Percentiles rank a stretch among this genome's conserved stretches.
Evolutionary conservation across 2,329 filamentous ascomycete genomes (phyloP).

Genomic region (Passalora sequoiae): DNA sequence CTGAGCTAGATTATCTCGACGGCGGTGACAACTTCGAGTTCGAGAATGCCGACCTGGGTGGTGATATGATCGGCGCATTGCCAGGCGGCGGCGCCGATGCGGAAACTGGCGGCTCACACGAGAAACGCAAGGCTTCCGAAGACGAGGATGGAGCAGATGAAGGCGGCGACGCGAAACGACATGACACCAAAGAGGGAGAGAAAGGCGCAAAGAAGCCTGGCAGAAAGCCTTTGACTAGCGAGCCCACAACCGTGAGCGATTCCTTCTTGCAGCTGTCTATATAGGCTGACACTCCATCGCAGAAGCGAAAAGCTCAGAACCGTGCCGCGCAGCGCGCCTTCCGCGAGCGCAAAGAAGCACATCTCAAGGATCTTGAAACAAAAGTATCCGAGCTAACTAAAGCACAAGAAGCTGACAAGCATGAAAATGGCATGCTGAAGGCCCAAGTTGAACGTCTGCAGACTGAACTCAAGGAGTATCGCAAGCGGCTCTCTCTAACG

Average conservation of each 20-base stretch:
- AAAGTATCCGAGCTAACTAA: slow-evolving; percentile 67
- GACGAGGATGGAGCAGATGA: slow-evolving; percentile 56
- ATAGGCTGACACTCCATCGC: slow-evolving; percentile 11
- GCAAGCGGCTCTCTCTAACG: slow-evolving; percentile 70
- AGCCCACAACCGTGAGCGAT: slow-evolving; percentile 81
- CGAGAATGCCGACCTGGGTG: slow-evolving; percentile 53
- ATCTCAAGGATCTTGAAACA: slow-evolving; percentile 75
- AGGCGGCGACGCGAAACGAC: slow-evolving; percentile 65
- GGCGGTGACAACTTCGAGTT: slow-evolving; percentile 72
- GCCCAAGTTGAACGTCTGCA: slow-evolving; percentile 86
- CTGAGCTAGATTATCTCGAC: slow-evolving; percentile 78
- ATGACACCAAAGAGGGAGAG: slow-evolving; percentile 75
- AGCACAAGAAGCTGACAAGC: slow-evolving; percentile 71
- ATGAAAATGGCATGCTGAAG: slow-evolving; percentile 78
- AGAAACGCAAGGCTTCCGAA: slow-evolving; percentile 68
- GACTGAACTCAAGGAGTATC: slow-evolving; percentile 80
- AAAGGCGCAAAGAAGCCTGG: slow-evolving; percentile 93
- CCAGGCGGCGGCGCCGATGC: slow-evolving; percentile 48
- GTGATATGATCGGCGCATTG: slow-evolving; percentile 69
- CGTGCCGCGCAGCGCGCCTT: slow-evolving; percentile 88
- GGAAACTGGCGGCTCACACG: slow-evolving; percentile 49
- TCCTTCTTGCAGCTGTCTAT: neutral
- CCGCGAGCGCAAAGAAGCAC: slow-evolving; percentile 90
- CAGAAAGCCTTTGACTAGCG: slow-evolving; percentile 88
- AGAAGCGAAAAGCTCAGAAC: slow-evolving; percentile 97